Evolutionary conservation across 768 basidiomycete species (phyloP).

Genomic region (Tephrocybe sp.): DNA sequence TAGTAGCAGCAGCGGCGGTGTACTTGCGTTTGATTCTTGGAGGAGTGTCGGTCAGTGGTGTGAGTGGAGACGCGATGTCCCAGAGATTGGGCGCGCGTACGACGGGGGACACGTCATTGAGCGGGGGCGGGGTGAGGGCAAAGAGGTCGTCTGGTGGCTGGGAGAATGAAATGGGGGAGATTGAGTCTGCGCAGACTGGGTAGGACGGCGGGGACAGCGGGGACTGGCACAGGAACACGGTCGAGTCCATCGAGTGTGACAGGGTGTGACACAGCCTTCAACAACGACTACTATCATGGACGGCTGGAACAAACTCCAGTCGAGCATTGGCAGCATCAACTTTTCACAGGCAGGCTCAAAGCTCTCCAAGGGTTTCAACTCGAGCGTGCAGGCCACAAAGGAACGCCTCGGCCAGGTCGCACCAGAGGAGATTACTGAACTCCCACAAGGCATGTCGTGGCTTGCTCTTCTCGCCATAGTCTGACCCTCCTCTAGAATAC

Average conservation of each 20-base stretch:
- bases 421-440: slow-evolving; percentile 91
- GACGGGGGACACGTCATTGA: slow-evolving; percentile 2
- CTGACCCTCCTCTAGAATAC: slow-evolving; percentile 64
- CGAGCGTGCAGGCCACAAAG: slow-evolving; percentile 79
- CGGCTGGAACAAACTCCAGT: slow-evolving; percentile 66
- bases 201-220: slow-evolving; percentile 1
- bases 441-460: slow-evolving; percentile 67
- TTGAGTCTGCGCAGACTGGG: neutral
- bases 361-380: slow-evolving; percentile 76
- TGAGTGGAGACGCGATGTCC: neutral
- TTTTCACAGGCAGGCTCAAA: slow-evolving; percentile 73
- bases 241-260: neutral
- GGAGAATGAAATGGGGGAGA: neutral
- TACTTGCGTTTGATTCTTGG: neutral
- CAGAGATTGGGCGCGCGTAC: neutral
- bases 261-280: too few species aligned
- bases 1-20: too few species aligned
- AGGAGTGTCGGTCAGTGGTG: neutral
- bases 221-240: slow-evolving; percentile 1
- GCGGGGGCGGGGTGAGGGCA: neutral
- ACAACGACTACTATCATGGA: slow-evolving; percentile 40
- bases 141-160: neutral
- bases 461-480: neutral
- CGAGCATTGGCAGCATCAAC: slow-evolving; percentile 63
- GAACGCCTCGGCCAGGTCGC: slow-evolving; percentile 89